Conservation (phyloP, 768 basidiomycete genomes). For the Tulasnella sp. region DNA sequence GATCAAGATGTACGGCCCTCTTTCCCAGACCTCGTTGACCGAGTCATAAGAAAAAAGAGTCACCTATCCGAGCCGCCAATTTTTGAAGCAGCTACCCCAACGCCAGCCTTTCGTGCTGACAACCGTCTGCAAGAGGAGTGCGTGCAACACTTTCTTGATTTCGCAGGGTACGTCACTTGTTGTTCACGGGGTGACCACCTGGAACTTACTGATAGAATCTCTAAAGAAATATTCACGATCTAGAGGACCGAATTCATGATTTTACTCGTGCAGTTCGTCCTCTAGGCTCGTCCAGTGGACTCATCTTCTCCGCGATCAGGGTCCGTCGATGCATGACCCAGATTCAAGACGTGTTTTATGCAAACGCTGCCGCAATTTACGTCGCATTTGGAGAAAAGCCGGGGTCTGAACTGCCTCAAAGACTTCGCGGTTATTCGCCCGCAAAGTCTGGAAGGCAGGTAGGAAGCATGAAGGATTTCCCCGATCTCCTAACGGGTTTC, state of each 20-base stretch:
- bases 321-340: constrained; percentile 70
- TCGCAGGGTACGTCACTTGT: constrained; percentile 55
- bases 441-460: background rate
- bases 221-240: constrained; percentile 58
- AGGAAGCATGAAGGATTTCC: constrained; percentile 57
- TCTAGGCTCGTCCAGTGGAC: constrained; percentile 75
- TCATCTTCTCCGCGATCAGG: constrained; percentile 71
- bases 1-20: background rate
- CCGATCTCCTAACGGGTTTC: constrained; percentile 62
- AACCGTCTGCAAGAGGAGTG: constrained; percentile 70
- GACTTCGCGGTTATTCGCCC: background rate
- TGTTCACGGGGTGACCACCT: too few relatives aligned
- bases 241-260: constrained; percentile 74
- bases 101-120: constrained; percentile 49
- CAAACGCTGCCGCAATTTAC: constrained; percentile 72
- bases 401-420: constrained; percentile 46
- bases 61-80: background rate
- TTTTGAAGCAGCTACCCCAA: too few relatives aligned
- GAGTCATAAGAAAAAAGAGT: background rate
- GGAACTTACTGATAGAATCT: constrained; percentile 19
- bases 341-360: constrained; percentile 68
- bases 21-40: background rate
- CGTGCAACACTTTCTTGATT: constrained; percentile 64
- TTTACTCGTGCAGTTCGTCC: constrained; percentile 77
- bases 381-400: constrained; percentile 57